Evolutionary conservation across 1,139 yeast genomes (phyloP).

Genomic region (Zygosaccharomyces pseudobailii): DNA sequence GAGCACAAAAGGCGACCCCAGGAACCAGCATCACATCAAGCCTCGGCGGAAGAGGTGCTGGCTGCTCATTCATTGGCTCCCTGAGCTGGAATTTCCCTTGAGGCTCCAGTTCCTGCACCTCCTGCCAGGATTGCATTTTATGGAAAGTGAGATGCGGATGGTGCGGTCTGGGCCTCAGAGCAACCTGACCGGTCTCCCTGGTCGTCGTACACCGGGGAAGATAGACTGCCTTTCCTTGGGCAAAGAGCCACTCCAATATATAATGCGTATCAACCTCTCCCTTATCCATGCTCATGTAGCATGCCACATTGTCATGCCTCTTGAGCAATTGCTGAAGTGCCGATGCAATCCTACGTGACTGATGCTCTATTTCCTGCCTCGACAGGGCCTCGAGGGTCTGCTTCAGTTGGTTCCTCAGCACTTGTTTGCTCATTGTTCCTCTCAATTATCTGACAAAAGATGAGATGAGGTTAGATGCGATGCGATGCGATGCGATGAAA

Average conservation of each 20-base stretch:
- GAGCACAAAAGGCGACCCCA: constrained; percentile 69
- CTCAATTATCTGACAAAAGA: background rate
- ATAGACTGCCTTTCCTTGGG: constrained; percentile 17
- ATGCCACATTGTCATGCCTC: constrained; percentile 20
- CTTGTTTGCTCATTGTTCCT: constrained; percentile 11
- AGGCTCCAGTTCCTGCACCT: constrained; percentile 50
- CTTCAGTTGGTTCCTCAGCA: constrained; percentile 11
- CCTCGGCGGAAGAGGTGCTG: constrained; percentile 23
- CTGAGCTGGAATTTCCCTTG: constrained; percentile 61
- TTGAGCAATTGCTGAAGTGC: constrained; percentile 9
- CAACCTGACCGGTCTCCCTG: constrained; percentile 21
- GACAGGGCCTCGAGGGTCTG: constrained; percentile 7
- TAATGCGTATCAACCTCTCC: constrained; percentile 29
- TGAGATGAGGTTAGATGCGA: background rate
- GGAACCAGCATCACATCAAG: constrained; percentile 77
- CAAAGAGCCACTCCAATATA: constrained; percentile 20
- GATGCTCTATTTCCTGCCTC: constrained; percentile 11
- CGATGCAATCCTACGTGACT: constrained; percentile 14
- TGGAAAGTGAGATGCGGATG: constrained; percentile 56
- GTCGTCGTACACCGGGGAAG: constrained; percentile 33
- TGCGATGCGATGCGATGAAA: background rate
- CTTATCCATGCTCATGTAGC: constrained; percentile 32
- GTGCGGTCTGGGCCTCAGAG: constrained; percentile 15
- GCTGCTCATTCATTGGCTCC: constrained; percentile 51
- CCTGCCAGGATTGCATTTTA: constrained; percentile 40